Conservation (phyloP, 345 rosid genomes). For the Luvunga scandens region DNA sequence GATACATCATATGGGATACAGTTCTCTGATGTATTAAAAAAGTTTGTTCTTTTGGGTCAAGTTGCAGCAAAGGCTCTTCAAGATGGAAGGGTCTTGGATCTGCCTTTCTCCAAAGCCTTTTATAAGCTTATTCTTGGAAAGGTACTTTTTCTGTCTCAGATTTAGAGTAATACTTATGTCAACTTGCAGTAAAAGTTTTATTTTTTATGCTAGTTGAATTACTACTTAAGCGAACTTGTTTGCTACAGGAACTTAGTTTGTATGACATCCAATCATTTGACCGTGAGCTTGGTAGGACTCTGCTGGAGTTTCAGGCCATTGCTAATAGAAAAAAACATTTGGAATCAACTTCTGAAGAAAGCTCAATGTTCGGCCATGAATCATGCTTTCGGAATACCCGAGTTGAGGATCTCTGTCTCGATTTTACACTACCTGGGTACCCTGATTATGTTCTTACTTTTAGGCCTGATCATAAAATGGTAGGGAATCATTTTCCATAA, state of each 20-base stretch:
- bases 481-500: constrained; percentile 20
- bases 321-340: constrained; percentile 36
- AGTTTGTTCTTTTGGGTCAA: constrained; percentile 76
- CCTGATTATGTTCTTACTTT: constrained; percentile 58
- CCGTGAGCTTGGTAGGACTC: constrained; percentile 74
- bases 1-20: constrained; percentile 35
- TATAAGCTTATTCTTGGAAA: constrained; percentile 76
- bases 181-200: background rate
- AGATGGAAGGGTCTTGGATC: constrained; percentile 92
- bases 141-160: constrained; percentile 36
- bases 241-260: constrained; percentile 63
- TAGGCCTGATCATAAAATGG: constrained; percentile 43
- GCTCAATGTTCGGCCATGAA: constrained; percentile 27
- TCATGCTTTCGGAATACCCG: constrained; percentile 51
- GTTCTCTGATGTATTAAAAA: constrained; percentile 52
- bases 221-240: background rate
- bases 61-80: constrained; percentile 89
- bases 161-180: background rate
- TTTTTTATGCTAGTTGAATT: background rate
- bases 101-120: constrained; percentile 82
- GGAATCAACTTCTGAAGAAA: constrained; percentile 35
- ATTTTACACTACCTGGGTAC: constrained; percentile 83
- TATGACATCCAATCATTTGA: constrained; percentile 83
- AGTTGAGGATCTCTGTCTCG: constrained; percentile 85
- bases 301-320: constrained; percentile 81